Base-by-base conservation (phyloP, 495 filamentous ascomycete species). In the Penicillium atrosanguineum region DNA sequence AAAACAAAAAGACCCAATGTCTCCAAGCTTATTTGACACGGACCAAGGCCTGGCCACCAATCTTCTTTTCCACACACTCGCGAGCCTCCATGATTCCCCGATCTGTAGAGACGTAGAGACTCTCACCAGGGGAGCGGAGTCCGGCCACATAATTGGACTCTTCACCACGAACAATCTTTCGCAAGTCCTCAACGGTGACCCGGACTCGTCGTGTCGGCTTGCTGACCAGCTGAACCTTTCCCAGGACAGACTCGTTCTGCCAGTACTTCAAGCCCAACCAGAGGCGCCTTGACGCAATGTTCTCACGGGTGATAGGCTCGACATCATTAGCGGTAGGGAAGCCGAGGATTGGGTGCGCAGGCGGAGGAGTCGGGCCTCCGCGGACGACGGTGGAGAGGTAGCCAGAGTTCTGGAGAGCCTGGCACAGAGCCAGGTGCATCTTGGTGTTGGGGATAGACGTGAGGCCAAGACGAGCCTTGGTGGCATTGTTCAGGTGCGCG, bases 231-330 rank as follows among this genome's bases (percentile, higher is more conserved):
- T 60, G 59, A 69, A 96, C 80, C 61, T 83, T 76, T 29, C 78
- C 79, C 50, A 98, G 64, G 45, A 98, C 94, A 3, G 95, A 89
- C 66, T 88, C 75, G 64, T 89, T 89, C 62, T 91, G 84, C 82
- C 81, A 91, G 77, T 98, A 98, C 76, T 97, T 97, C 61, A 97
- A 70, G 8, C 91, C 92, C 8, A 98, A 62, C 94, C 94, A 98
- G 7, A 98, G 71, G 44, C 94, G 78, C 61, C 91, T 74, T 36
- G 81, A 80, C 2, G 90, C 78, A 6, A 92, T 77, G 71, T 97
- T 97, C 58, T 79, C 82, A 48, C 84, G 83, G 21, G 90, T 96
- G 42, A 92, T 79, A 0, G 81, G 76, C 59, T 85, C 83, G 16
- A 72, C 50, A 43, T 72, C 71, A 39, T 68, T 67, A 39, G 67